Conservation (phyloP, 2,329 filamentous ascomycete species). For the Corniculantispora saksenae region DNA sequence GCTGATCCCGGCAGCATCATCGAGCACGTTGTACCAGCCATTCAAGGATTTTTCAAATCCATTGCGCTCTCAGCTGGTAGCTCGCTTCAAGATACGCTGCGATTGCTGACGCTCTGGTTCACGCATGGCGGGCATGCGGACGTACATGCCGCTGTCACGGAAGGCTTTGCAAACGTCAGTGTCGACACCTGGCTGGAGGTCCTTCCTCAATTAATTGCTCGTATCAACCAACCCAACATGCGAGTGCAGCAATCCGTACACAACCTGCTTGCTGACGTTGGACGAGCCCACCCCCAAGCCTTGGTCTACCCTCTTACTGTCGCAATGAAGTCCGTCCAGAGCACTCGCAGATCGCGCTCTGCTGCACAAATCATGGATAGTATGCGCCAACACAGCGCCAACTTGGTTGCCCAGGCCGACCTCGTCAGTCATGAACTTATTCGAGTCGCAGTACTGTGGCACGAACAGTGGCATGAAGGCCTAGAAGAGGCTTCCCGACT, state of each 20-base stretch:
- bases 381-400: slow-evolving; percentile 92
- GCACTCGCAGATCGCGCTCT: slow-evolving; percentile 79
- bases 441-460: slow-evolving; percentile 94
- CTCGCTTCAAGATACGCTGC: slow-evolving; percentile 91
- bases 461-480: slow-evolving; percentile 98
- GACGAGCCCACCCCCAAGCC: slow-evolving; percentile 91
- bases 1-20: slow-evolving; percentile 68
- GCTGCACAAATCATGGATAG: slow-evolving; percentile 95
- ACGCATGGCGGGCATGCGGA: slow-evolving; percentile 85
- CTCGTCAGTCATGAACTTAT: slow-evolving; percentile 95
- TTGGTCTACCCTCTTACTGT: slow-evolving; percentile 96
- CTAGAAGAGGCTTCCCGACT: slow-evolving; percentile 93
- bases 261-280: slow-evolving; percentile 87
- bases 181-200: slow-evolving; percentile 99
- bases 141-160: slow-evolving; percentile 83
- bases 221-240: slow-evolving; percentile 93
- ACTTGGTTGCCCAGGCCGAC: slow-evolving; percentile 91
- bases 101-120: slow-evolving; percentile 94
- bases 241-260: slow-evolving; percentile 89
- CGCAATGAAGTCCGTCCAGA: slow-evolving; percentile 90
- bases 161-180: slow-evolving; percentile 88
- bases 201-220: slow-evolving; percentile 93
- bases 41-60: slow-evolving; percentile 95
- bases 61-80: slow-evolving; percentile 90
- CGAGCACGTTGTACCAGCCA: slow-evolving; percentile 90